Evolutionary conservation across 805 yeast genomes (phyloP).

Genomic region (Myxozyma vanderwaltii): DNA sequence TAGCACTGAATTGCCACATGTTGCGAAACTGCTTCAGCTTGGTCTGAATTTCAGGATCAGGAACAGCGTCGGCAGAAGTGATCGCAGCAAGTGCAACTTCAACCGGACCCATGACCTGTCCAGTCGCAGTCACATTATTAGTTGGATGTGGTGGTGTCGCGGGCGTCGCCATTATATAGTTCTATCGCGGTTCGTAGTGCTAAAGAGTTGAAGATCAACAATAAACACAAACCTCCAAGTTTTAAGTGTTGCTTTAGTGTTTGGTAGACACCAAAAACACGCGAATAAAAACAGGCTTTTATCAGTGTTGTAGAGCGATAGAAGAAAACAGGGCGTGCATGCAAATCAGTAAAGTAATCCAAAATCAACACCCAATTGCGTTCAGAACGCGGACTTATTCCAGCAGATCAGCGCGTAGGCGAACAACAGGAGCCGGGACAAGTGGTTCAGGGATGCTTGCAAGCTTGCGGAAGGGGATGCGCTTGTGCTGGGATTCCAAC

Average conservation of each 20-base stretch:
- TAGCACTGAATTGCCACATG: conserved; percentile 40
- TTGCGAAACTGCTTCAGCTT: conserved; percentile 36
- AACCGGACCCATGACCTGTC: conserved; percentile 21
- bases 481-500: neutral
- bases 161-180: neutral
- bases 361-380: no score
- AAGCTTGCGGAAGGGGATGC: neutral
- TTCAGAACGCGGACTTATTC: no score
- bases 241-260: no score
- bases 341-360: no score
- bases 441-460: neutral
- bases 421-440: no score
- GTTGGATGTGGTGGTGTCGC: conserved; percentile 6
- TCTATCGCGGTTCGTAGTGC: neutral
- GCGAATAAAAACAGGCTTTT: no score
- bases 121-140: conserved; percentile 17
- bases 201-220: neutral
- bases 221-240: no score
- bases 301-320: no score
- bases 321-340: no score
- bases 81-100: conserved; percentile 29
- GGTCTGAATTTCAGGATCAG: conserved; percentile 16
- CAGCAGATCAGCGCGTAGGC: neutral
- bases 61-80: conserved; percentile 24
- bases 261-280: no score